Base-by-base conservation (phyloP, 2,329 filamentous ascomycete species). In the Ilyonectria mors-panacis region DNA sequence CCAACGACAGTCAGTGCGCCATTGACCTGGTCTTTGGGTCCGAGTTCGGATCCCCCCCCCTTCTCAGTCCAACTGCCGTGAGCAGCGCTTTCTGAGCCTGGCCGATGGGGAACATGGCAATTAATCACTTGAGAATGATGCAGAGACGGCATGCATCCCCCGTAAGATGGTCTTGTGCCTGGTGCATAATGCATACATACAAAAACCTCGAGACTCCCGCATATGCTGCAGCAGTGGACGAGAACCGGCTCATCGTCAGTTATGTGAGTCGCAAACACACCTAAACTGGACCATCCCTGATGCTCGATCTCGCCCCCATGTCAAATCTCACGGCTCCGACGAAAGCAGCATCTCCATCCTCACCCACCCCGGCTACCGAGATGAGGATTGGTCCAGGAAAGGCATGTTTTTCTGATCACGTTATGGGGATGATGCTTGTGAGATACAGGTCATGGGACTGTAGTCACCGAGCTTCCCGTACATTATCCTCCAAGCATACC, bases 241-340 rank as follows among this genome's bases (percentile, higher is more conserved):
- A 10, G 30, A 42, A 26, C 21, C 15, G 13, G 21, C 50, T 47
- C 26, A 28, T 44, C n/a, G 30, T 58, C 44, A 33, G 12, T 44
- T 23, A 23, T 35, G 19, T 30, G 62, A 59, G 50, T 44, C 33
- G 48, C 42, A 7, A 60, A 44, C 50, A 51, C 50, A 17, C 39
- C 57, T 44, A 55, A 54, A 35, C 61, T 65, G 51, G 59, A 42
- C 58, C 57, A 69, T 64, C 57, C 51, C 56, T 55, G 51, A 59
- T 68, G 47, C n/a, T 5, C 55, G 55, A 73, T 72, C 69, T 72
- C 33, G 57, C 64, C 55, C 57, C 69, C 60, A 60, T 69, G 67
- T 63, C 67, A 53, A 69, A 69, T 70, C 69, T 73, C 63, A 63
- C 64, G 37, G 54, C 47, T 55, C 21, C 44, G 23, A 47, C 53